These are phyloP conservation scores for Myxozyma geophila DNA, from an alignment of 805 yeast genomes.

Conservation along the genomic window DNA sequence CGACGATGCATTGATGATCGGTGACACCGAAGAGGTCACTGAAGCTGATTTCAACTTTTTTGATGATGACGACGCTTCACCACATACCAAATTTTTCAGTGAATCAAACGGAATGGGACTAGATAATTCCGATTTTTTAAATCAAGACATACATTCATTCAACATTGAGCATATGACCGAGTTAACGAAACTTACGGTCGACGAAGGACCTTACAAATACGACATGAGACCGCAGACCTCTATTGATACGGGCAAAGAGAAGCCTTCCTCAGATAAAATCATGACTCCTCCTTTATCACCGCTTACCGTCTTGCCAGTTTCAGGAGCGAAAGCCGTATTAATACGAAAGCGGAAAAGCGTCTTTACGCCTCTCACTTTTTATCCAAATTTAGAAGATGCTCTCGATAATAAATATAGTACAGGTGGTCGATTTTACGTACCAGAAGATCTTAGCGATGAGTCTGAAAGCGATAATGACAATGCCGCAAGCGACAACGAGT, in stretches of 20 bases:
- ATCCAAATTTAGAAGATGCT: constrained; percentile 73
- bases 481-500: constrained; percentile 19
- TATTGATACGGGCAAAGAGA: background rate
- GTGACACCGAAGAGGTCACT: constrained; percentile 47
- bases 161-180: constrained; percentile 15
- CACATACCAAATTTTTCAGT: constrained; percentile 14
- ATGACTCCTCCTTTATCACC: constrained; percentile 29
- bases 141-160: constrained; percentile 18
- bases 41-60: constrained; percentile 51
- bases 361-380: constrained; percentile 81
- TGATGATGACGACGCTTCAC: constrained; percentile 40
- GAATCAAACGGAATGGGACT: constrained; percentile 21
- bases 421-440: constrained; percentile 88
- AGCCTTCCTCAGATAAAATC: background rate
- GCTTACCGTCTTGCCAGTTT: constrained; percentile 31
- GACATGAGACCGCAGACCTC: background rate
- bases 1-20: constrained; percentile 39
- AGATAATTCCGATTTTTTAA: constrained; percentile 13
- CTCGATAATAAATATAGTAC: constrained; percentile 84
- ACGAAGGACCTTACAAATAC: constrained; percentile 4
- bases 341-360: constrained; percentile 56
- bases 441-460: constrained; percentile 35
- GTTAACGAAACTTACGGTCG: constrained; percentile 3
- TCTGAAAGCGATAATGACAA: constrained; percentile 33
- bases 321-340: constrained; percentile 18